Base-by-base conservation (phyloP, 2,329 filamentous ascomycete genomes). In the Fonsecaea monophora region DNA sequence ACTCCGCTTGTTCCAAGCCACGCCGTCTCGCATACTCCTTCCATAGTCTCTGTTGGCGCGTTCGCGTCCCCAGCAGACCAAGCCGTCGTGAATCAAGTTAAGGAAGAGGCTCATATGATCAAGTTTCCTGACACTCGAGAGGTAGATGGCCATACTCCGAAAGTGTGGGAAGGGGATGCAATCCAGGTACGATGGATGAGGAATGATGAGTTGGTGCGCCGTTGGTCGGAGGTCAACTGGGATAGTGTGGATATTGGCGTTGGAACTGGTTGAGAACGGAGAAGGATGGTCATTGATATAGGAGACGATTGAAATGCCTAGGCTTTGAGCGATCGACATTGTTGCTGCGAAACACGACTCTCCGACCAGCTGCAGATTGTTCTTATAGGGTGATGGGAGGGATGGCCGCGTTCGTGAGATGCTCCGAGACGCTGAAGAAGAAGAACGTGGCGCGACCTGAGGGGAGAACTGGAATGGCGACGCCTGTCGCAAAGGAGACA, bases 1-100 rank as follows among this genome's bases (percentile, higher is more conserved):
- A 64, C 79, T 80, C 12, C 81, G 76, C 40, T 74, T 73, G 62
- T 81, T 81, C 81, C 81, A 83, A 0, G 81, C 78, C n/a, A 80
- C 77, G 15, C 78, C 77, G 38, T 68, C 65, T 32, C 65, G 37
- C 62, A 68, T 66, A 4, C 78, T 77, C 13, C 72, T 69, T 73
- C 78, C 78, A 32, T 55, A 60, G 13, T 25, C 18, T 30, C 37
- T 59, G 21, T 55, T 66, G 9, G 62, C 62, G 32, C 74, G 74
- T 13, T 70, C 42, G 12, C 75, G 73, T 5, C 79, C 79, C 78
- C 79, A 81, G 68, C 79, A 80, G 6, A 78, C 69, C 54, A 81
- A 66, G 3, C 76, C 78, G 48, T 78, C 78, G 9, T 71, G 68
- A 40, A 73, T 68, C 30, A 80, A 70, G 63, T 81, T 79, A n/a